Evolutionary conservation across 306 rosid genomes (phyloP), one percentile per base, ranked within the genome.

Genomic region (Rosa chinensis): DNA sequence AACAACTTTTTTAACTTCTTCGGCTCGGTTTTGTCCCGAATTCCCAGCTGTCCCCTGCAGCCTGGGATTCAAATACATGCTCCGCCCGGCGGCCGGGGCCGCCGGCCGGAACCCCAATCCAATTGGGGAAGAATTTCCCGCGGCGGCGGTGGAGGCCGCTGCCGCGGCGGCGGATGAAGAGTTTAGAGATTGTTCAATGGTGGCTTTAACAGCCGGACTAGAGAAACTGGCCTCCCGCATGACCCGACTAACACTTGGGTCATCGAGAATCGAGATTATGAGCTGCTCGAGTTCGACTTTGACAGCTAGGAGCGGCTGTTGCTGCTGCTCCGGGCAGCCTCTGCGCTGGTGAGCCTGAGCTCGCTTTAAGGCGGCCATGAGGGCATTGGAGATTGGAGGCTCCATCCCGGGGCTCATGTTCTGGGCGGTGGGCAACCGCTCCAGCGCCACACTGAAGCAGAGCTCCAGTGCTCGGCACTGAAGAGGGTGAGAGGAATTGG

Each of bases 311-410:
- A 96, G 96, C 20, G 99, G 98, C 77, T 93, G 99, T 25, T 96
- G 99, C 80, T 96, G 99, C 74, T 93, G 98, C 74, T 96, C 99
- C 0, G 98, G 98, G 84, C 92, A 96, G 5, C 99, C 99, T 0
- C 99, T 90, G 18, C 98, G 98, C 77, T 96, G 99, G 76, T 93
- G 99, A 28, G 99, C 98, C 70, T 96, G 99, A 0, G 99, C 99
- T 10, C 99, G 91, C 83, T 96, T 96, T 0, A 93, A 80, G 4
- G 99, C 99, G 0, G 99, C 99, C 98, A 91, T 91, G 47, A 96
- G 83, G 4, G 99, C 99, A 79, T 96, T 93, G 37, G 99, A 96
- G 72, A 96, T 90, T 0, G 97, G 97, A 2, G 99, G 99, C 37
- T 95, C 97, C 71, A 88, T 73, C 17, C 89, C 89, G 3, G 97